phyloP scores from a whole-genome alignment of 768 basidiomycete genomes.

The Lepiota brunneoincarnata region DNA sequence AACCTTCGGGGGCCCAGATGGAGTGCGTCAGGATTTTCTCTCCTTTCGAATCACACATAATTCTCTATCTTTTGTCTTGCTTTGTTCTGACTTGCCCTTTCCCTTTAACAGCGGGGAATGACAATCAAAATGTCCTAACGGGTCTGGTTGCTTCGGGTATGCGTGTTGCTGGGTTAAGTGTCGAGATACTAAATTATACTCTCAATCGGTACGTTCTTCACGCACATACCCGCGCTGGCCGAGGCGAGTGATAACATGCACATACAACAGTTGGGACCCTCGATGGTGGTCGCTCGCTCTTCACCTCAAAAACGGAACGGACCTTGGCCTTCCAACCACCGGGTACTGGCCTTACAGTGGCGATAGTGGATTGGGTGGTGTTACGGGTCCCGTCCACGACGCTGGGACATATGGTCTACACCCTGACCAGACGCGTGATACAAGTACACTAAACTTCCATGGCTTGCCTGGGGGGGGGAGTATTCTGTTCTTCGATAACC shows the following conservation, averaged over 20 bases:
- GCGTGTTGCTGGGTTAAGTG: slow-evolving; percentile 22
- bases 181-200: slow-evolving; percentile 23
- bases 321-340: slow-evolving; percentile 26
- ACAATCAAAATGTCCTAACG: slow-evolving; percentile 28
- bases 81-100: neutral
- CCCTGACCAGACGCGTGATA: slow-evolving; percentile 17
- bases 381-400: slow-evolving; percentile 24
- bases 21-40: slow-evolving; percentile 17
- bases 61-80: neutral
- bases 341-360: slow-evolving; percentile 31
- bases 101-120: slow-evolving; percentile 24
- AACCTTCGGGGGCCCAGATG: slow-evolving; percentile 29
- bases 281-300: slow-evolving; percentile 31
- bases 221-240: neutral
- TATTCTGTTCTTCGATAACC: slow-evolving; percentile 30
- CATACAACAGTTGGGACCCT: slow-evolving; percentile 25
- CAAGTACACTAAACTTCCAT: slow-evolving; percentile 17
- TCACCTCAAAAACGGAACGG: slow-evolving; percentile 27
- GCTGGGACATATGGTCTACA: slow-evolving; percentile 22
- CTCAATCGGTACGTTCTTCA: slow-evolving; percentile 17
- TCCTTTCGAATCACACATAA: neutral
- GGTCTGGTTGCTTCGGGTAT: slow-evolving; percentile 22
- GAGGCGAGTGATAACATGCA: neutral
- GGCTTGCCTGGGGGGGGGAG: slow-evolving; percentile 17
- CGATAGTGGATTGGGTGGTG: slow-evolving; percentile 24